Evolutionary conservation across 495 filamentous ascomycete genomes (phyloP).

Genomic region (Hypoxylon cercidicola): DNA sequence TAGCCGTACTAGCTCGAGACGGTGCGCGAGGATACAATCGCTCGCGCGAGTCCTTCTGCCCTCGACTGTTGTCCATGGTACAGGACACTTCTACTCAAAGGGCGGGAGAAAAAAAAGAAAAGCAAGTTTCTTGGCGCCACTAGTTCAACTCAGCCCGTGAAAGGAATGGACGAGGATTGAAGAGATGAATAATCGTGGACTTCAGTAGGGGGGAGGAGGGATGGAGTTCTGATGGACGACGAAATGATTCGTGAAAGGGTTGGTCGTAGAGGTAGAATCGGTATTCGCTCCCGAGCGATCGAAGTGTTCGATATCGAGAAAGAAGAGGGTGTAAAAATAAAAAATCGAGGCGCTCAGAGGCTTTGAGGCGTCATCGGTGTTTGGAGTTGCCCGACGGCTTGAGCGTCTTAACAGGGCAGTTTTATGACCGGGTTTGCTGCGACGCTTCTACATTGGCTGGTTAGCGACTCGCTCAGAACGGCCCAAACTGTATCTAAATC

Average conservation of each 20-base stretch:
- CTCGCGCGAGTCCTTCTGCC: constrained; percentile 37
- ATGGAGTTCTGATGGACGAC: neutral
- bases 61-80: constrained; percentile 33
- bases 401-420: constrained; percentile 34
- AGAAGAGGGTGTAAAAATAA: neutral
- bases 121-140: too few relatives aligned
- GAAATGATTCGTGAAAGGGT: neutral
- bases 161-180: too few relatives aligned
- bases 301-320: constrained; percentile 27
- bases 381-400: constrained; percentile 30
- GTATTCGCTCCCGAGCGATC: constrained; percentile 1
- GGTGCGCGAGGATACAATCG: constrained; percentile 50
- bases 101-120: too few relatives aligned
- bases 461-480: constrained; percentile 24
- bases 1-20: constrained; percentile 54
- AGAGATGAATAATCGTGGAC: too few relatives aligned
- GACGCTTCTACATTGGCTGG: constrained; percentile 20
- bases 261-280: neutral
- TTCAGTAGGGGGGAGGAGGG: neutral
- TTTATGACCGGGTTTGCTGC: constrained; percentile 34
- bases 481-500: neutral
- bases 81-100: neutral
- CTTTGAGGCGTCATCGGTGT: constrained; percentile 36
- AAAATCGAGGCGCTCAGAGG: constrained; percentile 24
- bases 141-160: too few relatives aligned